phyloP scores from a whole-genome alignment of 768 basidiomycete genomes.

The Serendipita sp. region DNA sequence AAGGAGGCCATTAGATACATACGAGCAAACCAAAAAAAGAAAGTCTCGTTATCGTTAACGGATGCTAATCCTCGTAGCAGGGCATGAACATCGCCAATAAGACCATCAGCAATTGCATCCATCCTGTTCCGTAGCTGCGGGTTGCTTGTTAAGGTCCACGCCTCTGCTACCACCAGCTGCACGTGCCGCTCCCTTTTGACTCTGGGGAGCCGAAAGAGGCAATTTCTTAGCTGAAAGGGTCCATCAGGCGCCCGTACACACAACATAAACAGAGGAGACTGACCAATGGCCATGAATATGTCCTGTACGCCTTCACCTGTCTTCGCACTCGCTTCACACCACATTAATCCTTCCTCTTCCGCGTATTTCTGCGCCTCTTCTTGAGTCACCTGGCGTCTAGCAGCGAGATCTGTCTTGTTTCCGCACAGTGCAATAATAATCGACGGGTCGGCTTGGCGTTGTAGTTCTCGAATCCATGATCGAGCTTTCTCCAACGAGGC shows the following conservation, averaged over 20 bases:
- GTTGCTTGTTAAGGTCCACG: constrained; percentile 68
- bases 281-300: constrained; percentile 76
- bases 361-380: constrained; percentile 89
- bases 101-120: constrained; percentile 53
- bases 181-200: constrained; percentile 33
- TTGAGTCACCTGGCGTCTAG: constrained; percentile 67
- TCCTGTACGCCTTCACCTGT: constrained; percentile 71
- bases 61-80: not conserved
- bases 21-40: constrained; percentile 1
- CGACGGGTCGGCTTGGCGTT: constrained; percentile 92
- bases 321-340: constrained; percentile 86
- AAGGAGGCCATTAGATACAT: not conserved
- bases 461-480: constrained; percentile 90
- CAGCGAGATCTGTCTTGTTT: constrained; percentile 81
- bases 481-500: constrained; percentile 89
- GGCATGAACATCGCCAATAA: no score
- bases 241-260: constrained; percentile 1
- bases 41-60: not conserved
- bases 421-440: constrained; percentile 94
- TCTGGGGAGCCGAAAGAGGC: constrained; percentile 65
- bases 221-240: constrained; percentile 58
- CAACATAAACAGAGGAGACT: constrained; percentile 14
- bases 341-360: constrained; percentile 82
- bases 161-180: constrained; percentile 33
- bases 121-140: constrained; percentile 31